Percentiles rank a stretch among this genome's conserved stretches.
Conservation (phyloP, 805 yeast species). For the Saturnispora sekii region DNA sequence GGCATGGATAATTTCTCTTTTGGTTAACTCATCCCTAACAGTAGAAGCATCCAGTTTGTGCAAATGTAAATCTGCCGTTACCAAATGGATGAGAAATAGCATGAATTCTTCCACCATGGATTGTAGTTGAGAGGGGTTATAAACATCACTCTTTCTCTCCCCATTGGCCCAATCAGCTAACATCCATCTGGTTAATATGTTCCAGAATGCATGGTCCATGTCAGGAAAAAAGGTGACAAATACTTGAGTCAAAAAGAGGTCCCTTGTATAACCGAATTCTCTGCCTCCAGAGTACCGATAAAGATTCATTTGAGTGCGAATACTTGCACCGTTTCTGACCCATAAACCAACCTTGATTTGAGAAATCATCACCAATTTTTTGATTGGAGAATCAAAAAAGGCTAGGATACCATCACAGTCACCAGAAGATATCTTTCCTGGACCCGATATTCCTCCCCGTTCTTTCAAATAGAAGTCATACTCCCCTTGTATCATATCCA, state of each 20-base stretch:
- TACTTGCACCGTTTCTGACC: conserved; percentile 88
- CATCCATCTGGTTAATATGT: conserved; percentile 64
- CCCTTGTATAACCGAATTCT: conserved; percentile 75
- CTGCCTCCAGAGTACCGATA: conserved; percentile 71
- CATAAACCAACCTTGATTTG: conserved; percentile 86
- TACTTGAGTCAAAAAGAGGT: conserved; percentile 58
- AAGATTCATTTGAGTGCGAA: conserved; percentile 67
- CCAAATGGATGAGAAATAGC: conserved; percentile 52
- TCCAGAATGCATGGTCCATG: conserved; percentile 46
- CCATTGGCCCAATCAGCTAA: conserved; percentile 45
- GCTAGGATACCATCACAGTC: conserved; percentile 19
- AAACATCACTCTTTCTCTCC: conserved; percentile 35
- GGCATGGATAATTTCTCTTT: conserved; percentile 69
- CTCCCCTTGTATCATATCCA: conserved; percentile 15
- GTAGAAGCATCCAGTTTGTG: conserved; percentile 39
- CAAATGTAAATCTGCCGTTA: conserved; percentile 59
- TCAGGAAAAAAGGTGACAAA: conserved; percentile 40
- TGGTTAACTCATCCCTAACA: conserved; percentile 41
- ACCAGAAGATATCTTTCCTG: conserved; percentile 1
- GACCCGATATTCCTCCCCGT: neutral
- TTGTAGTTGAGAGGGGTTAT: conserved; percentile 21
- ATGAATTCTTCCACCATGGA: conserved; percentile 71
- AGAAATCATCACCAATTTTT: conserved; percentile 66
- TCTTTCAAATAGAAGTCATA: conserved; percentile 12
- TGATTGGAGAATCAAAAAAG: conserved; percentile 64